A percentile compares a stretch with the other conserved stretches of the same genome.
Conservation (phyloP, 306 rosid species). For the Citrullus amarus region DNA sequence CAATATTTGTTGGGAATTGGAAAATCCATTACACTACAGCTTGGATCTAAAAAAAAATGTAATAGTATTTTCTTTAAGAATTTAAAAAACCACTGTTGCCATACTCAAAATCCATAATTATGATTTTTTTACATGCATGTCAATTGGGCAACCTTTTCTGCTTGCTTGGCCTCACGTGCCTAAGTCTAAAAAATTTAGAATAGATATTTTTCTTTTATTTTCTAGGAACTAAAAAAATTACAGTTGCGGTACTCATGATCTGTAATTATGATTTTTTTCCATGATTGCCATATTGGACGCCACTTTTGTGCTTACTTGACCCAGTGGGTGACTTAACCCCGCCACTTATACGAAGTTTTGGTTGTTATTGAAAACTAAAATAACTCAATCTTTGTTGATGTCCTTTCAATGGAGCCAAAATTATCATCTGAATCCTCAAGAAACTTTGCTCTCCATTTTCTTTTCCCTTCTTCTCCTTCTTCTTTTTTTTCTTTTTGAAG, state of each 20-base stretch:
- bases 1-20: neutral
- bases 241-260: neutral
- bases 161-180: neutral
- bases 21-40: neutral
- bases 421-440: neutral
- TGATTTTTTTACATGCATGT: neutral
- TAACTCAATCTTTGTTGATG: neutral
- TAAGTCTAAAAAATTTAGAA: neutral
- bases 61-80: neutral
- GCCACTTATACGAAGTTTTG: neutral
- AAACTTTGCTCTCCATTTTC: neutral
- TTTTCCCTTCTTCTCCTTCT: no score
- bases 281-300: neutral
- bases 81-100: neutral
- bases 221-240: neutral
- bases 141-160: neutral
- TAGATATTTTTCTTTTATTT: neutral
- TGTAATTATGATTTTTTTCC: neutral
- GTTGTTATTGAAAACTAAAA: neutral
- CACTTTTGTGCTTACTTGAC: neutral
- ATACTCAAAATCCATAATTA: neutral
- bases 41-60: neutral
- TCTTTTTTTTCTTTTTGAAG: neutral
- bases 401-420: neutral
- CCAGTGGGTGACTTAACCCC: neutral